Evolutionary conservation across 441 rosid genomes (phyloP), one percentile per base, ranked within the genome.

Genomic region (Syzygium syzygioides): DNA sequence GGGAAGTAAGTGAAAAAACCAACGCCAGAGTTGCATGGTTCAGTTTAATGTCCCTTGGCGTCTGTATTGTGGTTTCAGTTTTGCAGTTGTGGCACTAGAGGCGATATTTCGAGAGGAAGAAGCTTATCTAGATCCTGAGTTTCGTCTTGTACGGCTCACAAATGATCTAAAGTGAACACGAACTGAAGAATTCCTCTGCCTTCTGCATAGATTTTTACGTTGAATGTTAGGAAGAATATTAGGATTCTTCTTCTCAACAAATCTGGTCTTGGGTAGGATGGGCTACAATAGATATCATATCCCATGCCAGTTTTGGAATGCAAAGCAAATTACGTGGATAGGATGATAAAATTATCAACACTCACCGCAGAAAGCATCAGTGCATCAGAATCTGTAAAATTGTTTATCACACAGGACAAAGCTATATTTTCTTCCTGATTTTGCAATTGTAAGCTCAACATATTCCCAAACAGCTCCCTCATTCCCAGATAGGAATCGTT

Each of bases 1-100:
- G 99, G 89, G 96, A 93, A 91, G 95, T 94, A 56, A 96, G 98
- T 55, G 98, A 97, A 92, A 87, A 13, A 89, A 96, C 99, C 50
- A 96, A 96, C 88, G 92, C 94, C 14, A 94, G 94, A 89, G 99
- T 96, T 80, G 99, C 98, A 60, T 91, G 99, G 99, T 96, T 91
- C 91, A 94, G 98, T 88, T 91, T 96, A 71, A 93, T 96, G 98
- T 95, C 99, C 6, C 90, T 96, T 23, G 99, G 98, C 26, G 48
- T 95, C 62, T 97, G 97, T 92, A 90, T 95, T 60, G 87, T 7
- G 79, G 98, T 91, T 86, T 93, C 98, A 9, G 93, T 87, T 86
- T 79, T 94, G 91, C 98, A 97, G 94, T 79, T 95, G 83, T 92
- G 93, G 96, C 92, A 95, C 92, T 92, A 95, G 94, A 93, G 91